Percentiles rank a stretch among this genome's conserved stretches.
phyloP scores from a whole-genome alignment of 1,284 basidiomycete genomes.

The Trichosporon sp. region DNA sequence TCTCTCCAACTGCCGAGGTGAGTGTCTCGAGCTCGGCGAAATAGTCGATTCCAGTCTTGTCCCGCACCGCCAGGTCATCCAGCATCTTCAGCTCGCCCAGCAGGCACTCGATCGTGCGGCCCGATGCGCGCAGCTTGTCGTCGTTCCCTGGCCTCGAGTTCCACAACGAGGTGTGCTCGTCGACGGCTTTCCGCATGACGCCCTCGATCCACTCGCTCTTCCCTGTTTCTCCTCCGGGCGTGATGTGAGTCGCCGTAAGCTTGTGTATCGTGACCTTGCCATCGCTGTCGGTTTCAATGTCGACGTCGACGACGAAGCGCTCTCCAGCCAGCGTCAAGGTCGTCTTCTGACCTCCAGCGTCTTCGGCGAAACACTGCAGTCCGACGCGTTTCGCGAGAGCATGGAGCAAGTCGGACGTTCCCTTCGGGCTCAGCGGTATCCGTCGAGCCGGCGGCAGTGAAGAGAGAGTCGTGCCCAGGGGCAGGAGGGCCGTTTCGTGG shows the following conservation, averaged over 20 bases:
- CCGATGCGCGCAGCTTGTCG: slow-evolving; percentile 12
- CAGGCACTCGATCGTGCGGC: slow-evolving; percentile 34
- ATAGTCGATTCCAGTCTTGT: slow-evolving; percentile 31
- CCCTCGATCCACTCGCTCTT: slow-evolving; percentile 41
- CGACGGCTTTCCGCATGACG: slow-evolving; percentile 34
- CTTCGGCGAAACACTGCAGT: slow-evolving; percentile 50
- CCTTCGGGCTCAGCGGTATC: slow-evolving; percentile 27
- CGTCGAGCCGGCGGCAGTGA: slow-evolving; percentile 27
- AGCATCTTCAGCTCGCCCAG: slow-evolving; percentile 45
- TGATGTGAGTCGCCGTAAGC: slow-evolving; percentile 46
- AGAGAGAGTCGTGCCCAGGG: slow-evolving; percentile 32
- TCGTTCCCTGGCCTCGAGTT: slow-evolving; percentile 32
- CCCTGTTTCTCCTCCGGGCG: slow-evolving; percentile 35
- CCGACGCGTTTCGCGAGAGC: slow-evolving; percentile 37
- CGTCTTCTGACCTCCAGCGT: slow-evolving; percentile 39
- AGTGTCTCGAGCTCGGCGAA: slow-evolving; percentile 47
- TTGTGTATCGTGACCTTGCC: slow-evolving; percentile 44
- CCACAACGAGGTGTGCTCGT: slow-evolving; percentile 40
- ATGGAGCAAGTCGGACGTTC: slow-evolving; percentile 43
- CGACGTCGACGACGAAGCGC: slow-evolving; percentile 51
- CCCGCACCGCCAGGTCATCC: slow-evolving; percentile 39
- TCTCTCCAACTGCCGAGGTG: slow-evolving; percentile 25
- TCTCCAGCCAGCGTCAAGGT: slow-evolving; percentile 48
- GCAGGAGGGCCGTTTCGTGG: slow-evolving; percentile 40
- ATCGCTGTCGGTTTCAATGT: slow-evolving; percentile 44